These are phyloP conservation scores for Leishmania tarentolae DNA, from an alignment of 208 protist genomes.

Conservation along the genomic window DNA sequence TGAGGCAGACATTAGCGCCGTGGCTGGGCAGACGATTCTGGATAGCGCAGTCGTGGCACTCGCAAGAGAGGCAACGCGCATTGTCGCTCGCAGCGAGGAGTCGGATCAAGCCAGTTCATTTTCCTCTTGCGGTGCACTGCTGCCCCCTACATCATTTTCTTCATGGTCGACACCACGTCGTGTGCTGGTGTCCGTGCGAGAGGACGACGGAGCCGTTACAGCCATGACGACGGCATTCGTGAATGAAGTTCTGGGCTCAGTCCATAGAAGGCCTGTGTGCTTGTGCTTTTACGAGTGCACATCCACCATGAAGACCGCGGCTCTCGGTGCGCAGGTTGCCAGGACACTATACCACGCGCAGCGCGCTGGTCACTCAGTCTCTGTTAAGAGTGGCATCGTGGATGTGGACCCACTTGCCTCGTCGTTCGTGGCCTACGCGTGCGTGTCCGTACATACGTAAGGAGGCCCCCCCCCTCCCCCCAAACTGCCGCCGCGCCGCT, in stretches of 20 bases:
- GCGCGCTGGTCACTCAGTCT: not conserved
- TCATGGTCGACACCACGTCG: not conserved
- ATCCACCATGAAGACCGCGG: conserved; percentile 4
- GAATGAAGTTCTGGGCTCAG: not conserved
- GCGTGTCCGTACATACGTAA: conserved; percentile 25
- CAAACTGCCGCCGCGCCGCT: not conserved
- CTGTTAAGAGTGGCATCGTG: conserved; percentile 51
- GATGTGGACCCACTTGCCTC: conserved; percentile 73
- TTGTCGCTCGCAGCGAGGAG: not conserved
- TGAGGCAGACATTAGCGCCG: conserved; percentile 1
- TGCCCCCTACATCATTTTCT: not conserved
- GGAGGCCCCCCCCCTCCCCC: too few species aligned
- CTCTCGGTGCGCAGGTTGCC: conserved; percentile 6
- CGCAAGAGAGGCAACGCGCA: not conserved
- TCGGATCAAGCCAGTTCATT: not conserved
- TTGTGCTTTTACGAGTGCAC: conserved; percentile 32
- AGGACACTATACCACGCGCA: not conserved
- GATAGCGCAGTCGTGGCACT: conserved; percentile 13
- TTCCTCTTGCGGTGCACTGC: not conserved
- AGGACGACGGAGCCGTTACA: not conserved
- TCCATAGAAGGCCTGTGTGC: not conserved
- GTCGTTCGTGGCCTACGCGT: conserved; percentile 52
- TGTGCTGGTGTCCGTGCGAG: conserved; percentile 18
- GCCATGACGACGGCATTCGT: not conserved
- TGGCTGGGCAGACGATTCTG: conserved; percentile 23